Evolutionary conservation across 192 early-diverging fungal species (phyloP).

Genomic region (Chytriomyces sp.): DNA sequence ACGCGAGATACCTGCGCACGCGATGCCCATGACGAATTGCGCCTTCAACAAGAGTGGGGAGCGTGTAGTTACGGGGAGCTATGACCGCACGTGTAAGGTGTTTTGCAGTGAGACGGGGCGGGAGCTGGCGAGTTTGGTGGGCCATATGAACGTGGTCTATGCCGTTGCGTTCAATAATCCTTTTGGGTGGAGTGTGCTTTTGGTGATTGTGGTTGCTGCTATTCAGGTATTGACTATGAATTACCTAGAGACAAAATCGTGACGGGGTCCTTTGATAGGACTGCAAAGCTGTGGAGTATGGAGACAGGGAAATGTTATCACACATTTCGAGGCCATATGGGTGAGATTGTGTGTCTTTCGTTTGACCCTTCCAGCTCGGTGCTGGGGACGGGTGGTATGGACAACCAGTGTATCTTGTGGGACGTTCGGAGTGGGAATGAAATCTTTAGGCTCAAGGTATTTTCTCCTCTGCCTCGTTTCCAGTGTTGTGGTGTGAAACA

Average conservation of each 20-base stretch:
- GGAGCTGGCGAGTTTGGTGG: constrained; percentile 44
- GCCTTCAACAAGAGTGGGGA: constrained; percentile 51
- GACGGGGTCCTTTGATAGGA: constrained; percentile 59
- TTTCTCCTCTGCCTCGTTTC: background rate
- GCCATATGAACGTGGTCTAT: constrained; percentile 60
- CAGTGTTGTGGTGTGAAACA: background rate
- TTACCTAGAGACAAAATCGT: constrained; percentile 47
- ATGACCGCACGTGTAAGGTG: constrained; percentile 54
- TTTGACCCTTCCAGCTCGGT: constrained; percentile 44
- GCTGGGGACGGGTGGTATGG: constrained; percentile 54
- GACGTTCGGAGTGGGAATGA: constrained; percentile 52
- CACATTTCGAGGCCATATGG: constrained; percentile 52
- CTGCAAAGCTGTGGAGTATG: constrained; percentile 51
- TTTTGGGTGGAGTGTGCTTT: constrained; percentile 37
- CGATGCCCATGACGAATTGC: constrained; percentile 58
- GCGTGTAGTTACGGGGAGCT: constrained; percentile 51
- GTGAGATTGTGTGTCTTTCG: constrained; percentile 46
- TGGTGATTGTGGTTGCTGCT: background rate
- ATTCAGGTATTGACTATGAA: background rate
- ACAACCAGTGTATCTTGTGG: constrained; percentile 50
- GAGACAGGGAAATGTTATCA: constrained; percentile 50
- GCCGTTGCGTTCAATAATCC: constrained; percentile 53
- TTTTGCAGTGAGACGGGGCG: constrained; percentile 45
- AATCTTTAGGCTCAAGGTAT: constrained; percentile 41
- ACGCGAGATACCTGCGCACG: constrained; percentile 45